These are phyloP conservation scores for Eimeria necatrix DNA, from an alignment of 169 alveolate species.

Conservation along the genomic window DNA sequence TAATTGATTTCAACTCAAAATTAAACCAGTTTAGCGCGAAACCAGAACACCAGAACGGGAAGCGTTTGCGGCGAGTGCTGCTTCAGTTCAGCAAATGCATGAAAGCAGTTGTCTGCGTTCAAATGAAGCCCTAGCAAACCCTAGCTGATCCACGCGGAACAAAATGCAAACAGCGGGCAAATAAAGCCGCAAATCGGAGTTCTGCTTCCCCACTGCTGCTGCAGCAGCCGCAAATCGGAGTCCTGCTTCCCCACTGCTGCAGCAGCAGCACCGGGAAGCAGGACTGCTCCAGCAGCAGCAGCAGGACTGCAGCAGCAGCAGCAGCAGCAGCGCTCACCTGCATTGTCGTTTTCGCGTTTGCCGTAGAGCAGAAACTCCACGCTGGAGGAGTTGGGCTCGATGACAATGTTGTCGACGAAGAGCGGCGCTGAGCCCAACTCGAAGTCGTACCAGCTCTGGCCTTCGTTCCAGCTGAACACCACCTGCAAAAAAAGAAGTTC, in stretches of 20 bases:
- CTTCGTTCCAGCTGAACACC: conserved; percentile 97
- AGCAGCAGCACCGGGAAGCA: not conserved
- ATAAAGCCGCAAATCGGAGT: not conserved
- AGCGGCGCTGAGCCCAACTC: conserved; percentile 92
- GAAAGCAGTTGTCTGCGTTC: too few species aligned
- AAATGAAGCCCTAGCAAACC: not conserved
- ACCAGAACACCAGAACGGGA: too few species aligned
- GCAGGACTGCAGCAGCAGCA: not conserved
- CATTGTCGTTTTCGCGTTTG: conserved; percentile 89
- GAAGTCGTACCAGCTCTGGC: conserved; percentile 97
- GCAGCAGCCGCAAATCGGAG: too few species aligned
- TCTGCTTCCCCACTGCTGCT: not conserved
- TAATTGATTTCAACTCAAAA: too few species aligned
- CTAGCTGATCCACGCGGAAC: not conserved
- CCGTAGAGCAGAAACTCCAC: conserved; percentile 98
- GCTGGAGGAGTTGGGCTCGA: conserved; percentile 97
- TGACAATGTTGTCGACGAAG: conserved; percentile 95
- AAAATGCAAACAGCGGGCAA: not conserved
- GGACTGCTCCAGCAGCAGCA: not conserved
- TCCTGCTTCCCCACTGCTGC: not conserved
- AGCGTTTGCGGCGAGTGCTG: too few species aligned
- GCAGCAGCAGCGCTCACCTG: conserved; percentile 35
- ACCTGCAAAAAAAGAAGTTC: conserved; percentile 86
- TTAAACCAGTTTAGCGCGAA: too few species aligned
- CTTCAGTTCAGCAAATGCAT: too few species aligned